Conservation (phyloP, 352 stramenopile genomes). For the Pythium myriotylum region DNA sequence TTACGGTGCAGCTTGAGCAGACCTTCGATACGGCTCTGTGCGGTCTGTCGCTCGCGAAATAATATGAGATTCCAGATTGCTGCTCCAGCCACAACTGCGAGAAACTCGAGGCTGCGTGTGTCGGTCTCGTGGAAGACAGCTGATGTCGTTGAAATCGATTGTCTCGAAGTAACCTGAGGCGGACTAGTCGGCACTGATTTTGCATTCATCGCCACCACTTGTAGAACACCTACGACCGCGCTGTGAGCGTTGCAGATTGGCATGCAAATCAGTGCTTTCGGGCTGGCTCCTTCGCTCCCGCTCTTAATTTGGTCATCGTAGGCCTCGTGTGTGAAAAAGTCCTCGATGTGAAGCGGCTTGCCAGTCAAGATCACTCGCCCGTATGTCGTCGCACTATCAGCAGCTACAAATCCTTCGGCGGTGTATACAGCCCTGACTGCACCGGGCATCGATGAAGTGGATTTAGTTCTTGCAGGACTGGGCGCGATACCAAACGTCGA, state of each 20-base stretch:
- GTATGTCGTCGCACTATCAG: conserved; percentile 64
- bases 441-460: no score
- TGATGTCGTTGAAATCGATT: background rate
- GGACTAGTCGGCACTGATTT: background rate
- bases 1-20: conserved; percentile 72
- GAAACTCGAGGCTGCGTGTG: conserved; percentile 53
- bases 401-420: conserved; percentile 57
- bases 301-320: conserved; percentile 50
- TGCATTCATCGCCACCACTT: conserved; percentile 37
- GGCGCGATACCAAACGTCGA: conserved; percentile 28
- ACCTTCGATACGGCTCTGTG: conserved; percentile 69
- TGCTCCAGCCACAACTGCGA: conserved; percentile 55
- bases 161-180: background rate
- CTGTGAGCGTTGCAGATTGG: conserved; percentile 70
- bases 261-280: conserved; percentile 58
- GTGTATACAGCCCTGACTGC: conserved; percentile 25
- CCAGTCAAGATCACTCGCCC: conserved; percentile 69
- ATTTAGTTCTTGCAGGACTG: conserved; percentile 22
- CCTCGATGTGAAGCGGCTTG: conserved; percentile 52
- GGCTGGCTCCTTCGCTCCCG: conserved; percentile 31
- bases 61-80: conserved; percentile 74
- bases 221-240: conserved; percentile 58
- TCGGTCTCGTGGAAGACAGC: conserved; percentile 45
- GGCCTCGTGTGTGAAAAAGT: conserved; percentile 60
- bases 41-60: conserved; percentile 61